These are phyloP conservation scores for Saitozyma podzolica DNA, from an alignment of 768 basidiomycete genomes.

Conservation along the genomic window DNA sequence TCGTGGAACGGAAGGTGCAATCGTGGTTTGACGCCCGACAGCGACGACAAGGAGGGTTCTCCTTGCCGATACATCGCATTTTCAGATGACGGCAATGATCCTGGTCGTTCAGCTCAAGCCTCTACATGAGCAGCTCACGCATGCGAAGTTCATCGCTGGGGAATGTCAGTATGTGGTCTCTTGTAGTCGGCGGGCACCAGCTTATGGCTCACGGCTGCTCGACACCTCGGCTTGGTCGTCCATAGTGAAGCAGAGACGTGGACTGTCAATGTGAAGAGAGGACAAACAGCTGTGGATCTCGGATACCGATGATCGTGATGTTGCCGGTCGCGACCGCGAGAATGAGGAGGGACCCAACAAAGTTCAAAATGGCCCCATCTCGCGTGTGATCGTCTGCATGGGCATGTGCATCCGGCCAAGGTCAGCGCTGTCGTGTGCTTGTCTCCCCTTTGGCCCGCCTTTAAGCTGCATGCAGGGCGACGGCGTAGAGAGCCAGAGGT, in stretches of 20 bases:
- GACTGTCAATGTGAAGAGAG: too few relatives aligned
- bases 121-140: not conserved
- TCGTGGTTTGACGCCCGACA: constrained; percentile 29
- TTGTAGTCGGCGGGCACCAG: too few relatives aligned
- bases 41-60: constrained; percentile 42
- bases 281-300: not conserved
- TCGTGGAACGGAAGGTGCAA: constrained; percentile 40
- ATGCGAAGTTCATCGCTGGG: not conserved
- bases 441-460: too few relatives aligned
- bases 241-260: too few relatives aligned
- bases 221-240: not conserved
- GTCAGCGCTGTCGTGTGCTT: too few relatives aligned
- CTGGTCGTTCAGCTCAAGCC: constrained; percentile 6
- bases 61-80: constrained; percentile 46
- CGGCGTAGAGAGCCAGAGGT: too few relatives aligned
- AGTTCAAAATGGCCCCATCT: too few relatives aligned
- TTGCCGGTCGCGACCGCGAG: not conserved
- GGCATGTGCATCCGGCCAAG: too few relatives aligned
- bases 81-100: constrained; percentile 45
- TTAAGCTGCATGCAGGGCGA: too few relatives aligned
- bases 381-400: too few relatives aligned
- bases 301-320: not conserved
- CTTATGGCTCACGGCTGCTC: not conserved
- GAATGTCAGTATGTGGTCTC: too few relatives aligned
- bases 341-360: too few relatives aligned